Percentiles rank a stretch among this genome's conserved stretches.
Evolutionary conservation across 2,329 filamentous ascomycete genomes (phyloP).

Genomic region (Drechslerella coelobrocha): DNA sequence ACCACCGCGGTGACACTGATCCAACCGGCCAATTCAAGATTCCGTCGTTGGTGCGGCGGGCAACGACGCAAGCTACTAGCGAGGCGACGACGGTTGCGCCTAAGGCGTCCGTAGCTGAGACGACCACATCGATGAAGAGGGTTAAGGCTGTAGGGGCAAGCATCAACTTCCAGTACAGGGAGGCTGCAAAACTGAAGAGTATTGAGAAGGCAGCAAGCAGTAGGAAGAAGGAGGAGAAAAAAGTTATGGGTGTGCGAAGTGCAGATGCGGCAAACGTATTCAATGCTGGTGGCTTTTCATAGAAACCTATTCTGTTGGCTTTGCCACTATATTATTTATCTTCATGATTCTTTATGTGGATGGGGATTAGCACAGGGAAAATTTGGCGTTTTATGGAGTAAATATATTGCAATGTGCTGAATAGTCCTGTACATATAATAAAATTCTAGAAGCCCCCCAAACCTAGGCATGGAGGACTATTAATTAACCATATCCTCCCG

Average conservation of each 20-base stretch:
- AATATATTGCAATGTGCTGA: too few species aligned
- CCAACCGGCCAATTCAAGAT: slow-evolving; percentile 67
- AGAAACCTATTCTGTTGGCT: background rate
- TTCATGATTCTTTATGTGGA: too few species aligned
- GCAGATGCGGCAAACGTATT: slow-evolving; percentile 59
- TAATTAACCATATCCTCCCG: too few species aligned
- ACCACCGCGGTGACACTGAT: slow-evolving; percentile 60
- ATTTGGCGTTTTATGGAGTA: too few species aligned
- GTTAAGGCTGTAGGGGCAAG: slow-evolving; percentile 35
- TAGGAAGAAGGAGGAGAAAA: slow-evolving; percentile 64
- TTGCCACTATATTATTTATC: background rate
- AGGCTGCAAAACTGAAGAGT: slow-evolving; percentile 43
- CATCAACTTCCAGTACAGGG: slow-evolving; percentile 39
- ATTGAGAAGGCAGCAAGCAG: slow-evolving; percentile 53
- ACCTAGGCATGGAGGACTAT: too few species aligned
- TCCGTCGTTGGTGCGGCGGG: slow-evolving; percentile 70
- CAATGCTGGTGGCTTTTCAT: slow-evolving; percentile 46
- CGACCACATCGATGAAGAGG: slow-evolving; percentile 53
- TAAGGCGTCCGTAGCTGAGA: slow-evolving; percentile 55
- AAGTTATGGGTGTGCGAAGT: slow-evolving; percentile 67
- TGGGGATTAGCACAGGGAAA: too few species aligned
- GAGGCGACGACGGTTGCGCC: slow-evolving; percentile 54
- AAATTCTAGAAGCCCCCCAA: too few species aligned
- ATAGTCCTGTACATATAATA: too few species aligned
- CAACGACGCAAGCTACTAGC: slow-evolving; percentile 68